A percentile compares a stretch with the other conserved stretches of the same genome.
These are phyloP conservation scores for Osmanthus fragrans DNA, from an alignment of 257 asterid genomes.

Conservation along the genomic window DNA sequence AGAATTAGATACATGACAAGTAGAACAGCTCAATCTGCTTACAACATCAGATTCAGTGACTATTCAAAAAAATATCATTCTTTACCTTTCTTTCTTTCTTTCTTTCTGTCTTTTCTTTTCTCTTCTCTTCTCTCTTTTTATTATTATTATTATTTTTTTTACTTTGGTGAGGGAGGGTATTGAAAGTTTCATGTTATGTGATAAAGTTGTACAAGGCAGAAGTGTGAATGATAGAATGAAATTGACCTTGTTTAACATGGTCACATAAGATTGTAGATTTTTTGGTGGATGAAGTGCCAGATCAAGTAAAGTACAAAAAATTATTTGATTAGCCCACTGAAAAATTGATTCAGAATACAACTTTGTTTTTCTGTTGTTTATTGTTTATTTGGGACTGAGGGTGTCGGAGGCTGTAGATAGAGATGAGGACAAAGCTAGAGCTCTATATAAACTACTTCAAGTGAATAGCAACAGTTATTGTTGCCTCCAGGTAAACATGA, in stretches of 20 bases:
- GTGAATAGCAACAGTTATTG: background rate
- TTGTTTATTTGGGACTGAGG: background rate
- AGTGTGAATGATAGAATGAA: background rate
- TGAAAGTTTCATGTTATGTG: background rate
- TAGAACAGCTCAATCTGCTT: slow-evolving; percentile 9
- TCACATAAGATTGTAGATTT: background rate
- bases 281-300: background rate
- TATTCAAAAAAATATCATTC: too few species aligned
- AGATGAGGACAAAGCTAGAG: background rate
- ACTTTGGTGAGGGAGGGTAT: background rate
- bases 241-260: background rate
- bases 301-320: background rate
- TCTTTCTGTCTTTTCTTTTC: background rate
- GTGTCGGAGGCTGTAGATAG: background rate
- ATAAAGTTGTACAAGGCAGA: background rate
- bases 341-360: background rate
- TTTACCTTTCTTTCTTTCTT: too few species aligned
- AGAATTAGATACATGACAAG: slow-evolving; percentile 1
- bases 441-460: background rate
- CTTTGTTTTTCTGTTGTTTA: background rate
- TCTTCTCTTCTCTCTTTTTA: background rate
- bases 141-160: background rate
- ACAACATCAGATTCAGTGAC: slow-evolving; percentile 6
- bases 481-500: background rate
- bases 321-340: background rate